Evolutionary conservation across 768 basidiomycete species (phyloP).

Genomic region (Multifurca ochricompacta): DNA sequence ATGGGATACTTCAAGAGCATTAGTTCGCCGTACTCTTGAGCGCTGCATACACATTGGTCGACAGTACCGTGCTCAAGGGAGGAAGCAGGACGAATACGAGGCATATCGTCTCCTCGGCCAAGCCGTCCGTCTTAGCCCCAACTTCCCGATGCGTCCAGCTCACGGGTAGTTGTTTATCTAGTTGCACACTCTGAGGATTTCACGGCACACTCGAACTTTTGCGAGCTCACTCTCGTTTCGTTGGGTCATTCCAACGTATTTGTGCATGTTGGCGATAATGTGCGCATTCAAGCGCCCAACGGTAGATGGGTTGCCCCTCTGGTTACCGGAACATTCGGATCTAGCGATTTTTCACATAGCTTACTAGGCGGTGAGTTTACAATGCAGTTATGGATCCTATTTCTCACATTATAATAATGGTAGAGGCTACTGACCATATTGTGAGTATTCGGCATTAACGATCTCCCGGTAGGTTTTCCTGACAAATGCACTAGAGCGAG

Average conservation of each 20-base stretch:
- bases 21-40: conserved; percentile 65
- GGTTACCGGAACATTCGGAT: conserved; percentile 78
- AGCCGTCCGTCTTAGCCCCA: conserved; percentile 31
- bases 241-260: conserved; percentile 77
- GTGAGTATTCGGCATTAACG: conserved; percentile 28
- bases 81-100: conserved; percentile 67
- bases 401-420: neutral
- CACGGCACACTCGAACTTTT: conserved; percentile 84
- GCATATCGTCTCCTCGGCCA: conserved; percentile 75
- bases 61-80: conserved; percentile 45
- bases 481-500: conserved; percentile 26
- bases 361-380: conserved; percentile 55
- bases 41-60: conserved; percentile 76
- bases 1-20: conserved; percentile 87
- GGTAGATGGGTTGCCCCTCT: conserved; percentile 74
- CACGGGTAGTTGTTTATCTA: conserved; percentile 23
- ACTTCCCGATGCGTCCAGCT: neutral
- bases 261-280: conserved; percentile 77
- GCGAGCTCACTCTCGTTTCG: conserved; percentile 69
- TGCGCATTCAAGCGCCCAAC: conserved; percentile 63
- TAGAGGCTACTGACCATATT: conserved; percentile 59
- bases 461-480: neutral
- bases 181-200: conserved; percentile 86
- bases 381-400: neutral
- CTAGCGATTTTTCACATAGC: conserved; percentile 72